Evolutionary conservation across 331 rosid genomes (phyloP), one percentile per base, ranked within the genome.

Genomic region (Pyrus hybrid): DNA sequence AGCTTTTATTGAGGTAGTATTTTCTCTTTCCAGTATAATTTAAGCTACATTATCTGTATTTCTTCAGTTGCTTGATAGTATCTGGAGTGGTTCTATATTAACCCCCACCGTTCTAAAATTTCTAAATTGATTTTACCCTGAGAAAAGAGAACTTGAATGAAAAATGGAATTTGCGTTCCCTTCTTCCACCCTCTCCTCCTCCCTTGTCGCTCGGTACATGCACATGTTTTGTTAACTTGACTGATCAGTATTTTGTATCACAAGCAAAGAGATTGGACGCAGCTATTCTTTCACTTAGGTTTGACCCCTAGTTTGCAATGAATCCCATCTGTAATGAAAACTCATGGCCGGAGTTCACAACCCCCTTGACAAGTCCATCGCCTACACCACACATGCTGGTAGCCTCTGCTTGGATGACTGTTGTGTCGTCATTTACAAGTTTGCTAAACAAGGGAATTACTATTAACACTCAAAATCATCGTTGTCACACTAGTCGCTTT

Each of bases 1-100:
- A 79, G 82, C 97, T 73, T 80, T 93, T 83, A 93, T 93, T 88
- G 92, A 87, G 95, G 98, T 91, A 84, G 49, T 32, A 13, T 73
- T 72, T 62, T 43, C 17, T 37, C 76, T 56, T 64, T 32, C 26
- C 30, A 64, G 11, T 67, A 32, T 43, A 74, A 9, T 18, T 74
- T 18, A 25, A 29, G 18, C 29, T 22, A 8, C 63, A 9, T 68
- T 20, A 8, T 26, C 62, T 30, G 23, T 45, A 45, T 57, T 54
- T 35, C 71, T 60, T 12, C 61, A 11, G 20, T 65, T 56, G 12
- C 62, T 49, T 51, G 53, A 49, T 25, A 18, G 51, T 72, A 63
- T 54, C 58, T 26, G 33, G 29, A 28, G 76, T 21, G 58, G 12
- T 54, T 70, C 30, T 65, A 53, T 29, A 21, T 58, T 23, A 62